Evolutionary conservation across 495 filamentous ascomycete genomes (phyloP), one percentile per base, ranked within the genome.

Genomic region (Ascobolus immersus): DNA sequence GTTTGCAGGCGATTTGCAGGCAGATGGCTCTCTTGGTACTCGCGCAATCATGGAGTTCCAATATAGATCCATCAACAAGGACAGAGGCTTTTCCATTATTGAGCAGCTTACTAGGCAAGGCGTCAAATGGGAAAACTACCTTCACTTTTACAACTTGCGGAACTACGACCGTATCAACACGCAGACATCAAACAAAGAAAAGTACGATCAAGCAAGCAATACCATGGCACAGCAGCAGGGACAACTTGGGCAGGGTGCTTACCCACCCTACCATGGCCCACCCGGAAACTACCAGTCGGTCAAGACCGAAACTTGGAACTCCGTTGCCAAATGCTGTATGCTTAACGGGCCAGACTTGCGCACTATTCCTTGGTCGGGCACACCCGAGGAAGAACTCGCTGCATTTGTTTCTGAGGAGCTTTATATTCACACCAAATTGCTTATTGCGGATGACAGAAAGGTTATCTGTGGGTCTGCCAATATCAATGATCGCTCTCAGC

Each of bases 21-120:
- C 67, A 9, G 76, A 91, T 11, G 72, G 69, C 4, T 70, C 71
- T 26, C 65, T 92, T 2, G 76, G 77, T 5, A 92, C 84, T 8
- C 64, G 84, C 1, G 82, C 82, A 0, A 92, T 94, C 50, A 92
- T 94, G 79, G 79, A 92, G 50, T 92, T 77, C 56, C 78, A 84
- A 48, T 84, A 92, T 52, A 62, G 74, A 47, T 72, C 66, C 28
- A 92, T 94, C 55, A 82, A 72, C 52, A 45, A 58, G 47, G 68
- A 86, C n/a, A 77, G 77, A 21, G 79, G 78, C 2, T 57, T 73
- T 53, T 79, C 71, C 43, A 92, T 92, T 40, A 73, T 89, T 56
- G 80, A 91, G 52, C 49, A 60, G 14, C 63, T 91, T 35, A 60
- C 62, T 32, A 67, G 67, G 40, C 65, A 64, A 23, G 82, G 81